Conservation (phyloP, 257 asterid genomes). For the Orobanche coerulescens region DNA sequence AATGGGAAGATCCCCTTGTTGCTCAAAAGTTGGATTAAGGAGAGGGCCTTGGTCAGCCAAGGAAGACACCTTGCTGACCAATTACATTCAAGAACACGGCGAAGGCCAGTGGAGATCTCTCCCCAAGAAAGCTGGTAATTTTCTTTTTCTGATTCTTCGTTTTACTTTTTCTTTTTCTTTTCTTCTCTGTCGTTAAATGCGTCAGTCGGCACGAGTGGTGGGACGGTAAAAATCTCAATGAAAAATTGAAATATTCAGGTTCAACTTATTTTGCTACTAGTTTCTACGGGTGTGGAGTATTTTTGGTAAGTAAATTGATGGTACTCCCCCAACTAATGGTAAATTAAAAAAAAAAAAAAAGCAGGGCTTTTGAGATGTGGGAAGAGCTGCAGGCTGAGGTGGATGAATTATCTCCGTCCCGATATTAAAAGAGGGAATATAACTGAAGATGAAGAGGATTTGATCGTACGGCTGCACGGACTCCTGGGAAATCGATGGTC, state of each 20-base stretch:
- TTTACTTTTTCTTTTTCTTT: too few relatives aligned
- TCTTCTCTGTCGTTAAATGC: too few relatives aligned
- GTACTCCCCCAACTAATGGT: background rate
- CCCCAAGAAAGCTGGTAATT: conserved; percentile 46
- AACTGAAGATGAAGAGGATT: conserved; percentile 43
- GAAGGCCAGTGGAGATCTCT: conserved; percentile 59
- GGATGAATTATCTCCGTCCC: conserved; percentile 59
- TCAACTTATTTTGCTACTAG: too few relatives aligned
- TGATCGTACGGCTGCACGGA: conserved; percentile 41
- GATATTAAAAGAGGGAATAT: conserved; percentile 55
- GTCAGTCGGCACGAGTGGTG: too few relatives aligned
- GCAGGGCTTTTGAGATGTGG: conserved; percentile 57
- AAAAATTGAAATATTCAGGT: too few relatives aligned
- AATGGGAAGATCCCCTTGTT: conserved; percentile 57
- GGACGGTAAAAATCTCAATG: too few relatives aligned
- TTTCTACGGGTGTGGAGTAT: too few relatives aligned
- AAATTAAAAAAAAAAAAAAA: background rate
- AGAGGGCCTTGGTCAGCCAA: conserved; percentile 50
- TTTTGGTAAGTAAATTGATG: background rate
- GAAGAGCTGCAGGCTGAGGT: conserved; percentile 53
- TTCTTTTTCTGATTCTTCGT: too few relatives aligned
- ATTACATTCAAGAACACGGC: conserved; percentile 41
- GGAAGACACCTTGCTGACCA: conserved; percentile 39
- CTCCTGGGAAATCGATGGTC: conserved; percentile 62
- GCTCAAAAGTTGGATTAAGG: conserved; percentile 44